Base-by-base conservation (phyloP, 2,329 filamentous ascomycete species). In the Monosporascus sp. region DNA sequence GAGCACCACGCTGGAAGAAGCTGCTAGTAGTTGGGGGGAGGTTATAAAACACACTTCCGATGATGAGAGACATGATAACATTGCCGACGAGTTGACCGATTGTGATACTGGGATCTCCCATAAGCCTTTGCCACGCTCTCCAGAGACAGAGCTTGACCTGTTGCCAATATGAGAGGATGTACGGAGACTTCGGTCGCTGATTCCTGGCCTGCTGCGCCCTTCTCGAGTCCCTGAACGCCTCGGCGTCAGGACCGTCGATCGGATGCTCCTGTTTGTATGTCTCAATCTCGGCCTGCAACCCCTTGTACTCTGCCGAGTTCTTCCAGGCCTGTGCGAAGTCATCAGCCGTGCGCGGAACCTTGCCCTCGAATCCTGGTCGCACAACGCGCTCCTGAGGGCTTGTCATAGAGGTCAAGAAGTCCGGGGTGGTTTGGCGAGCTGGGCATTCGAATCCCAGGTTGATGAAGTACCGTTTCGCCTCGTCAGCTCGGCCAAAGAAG, bases 31-130 rank as follows among this genome's bases (percentile, higher is more conserved):
- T 78, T 1, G 77, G 65, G 27, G 80, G 69, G 38, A 95, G 72
- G 68, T 95, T 87, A 76, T 82, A 96, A 72, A 94, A 96, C 60
- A 96, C 86, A 59, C 85, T 87, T 50, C 87, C 73, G 56, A 96
- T 83, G 66, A 96, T 87, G 58, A 96, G 76, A 53, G 88, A 80
- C 82, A 93, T 88, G 60, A 83, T 72, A 47, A 85, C 81, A 71
- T 96, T 95, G 59, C 85, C 88, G 52, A 91, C 73, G 20, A 86
- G 77, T 54, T 84, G 79, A 37, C 83, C 84, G 22, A 92, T 60
- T 0, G 88, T 90, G 61, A 94, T 75, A 64, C 82, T 87, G 20
- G 88, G 86, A 66, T 97, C 92, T 50, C 88, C 89, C 52, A 76
- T 79, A 7, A 96, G 77, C 50, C 92, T 84, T 64, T 84, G 82